A percentile compares a stretch with the other conserved stretches of the same genome.
These are phyloP conservation scores for Zizania latifolia DNA, from an alignment of 176 grass and related monocot genomes.

Conservation along the genomic window DNA sequence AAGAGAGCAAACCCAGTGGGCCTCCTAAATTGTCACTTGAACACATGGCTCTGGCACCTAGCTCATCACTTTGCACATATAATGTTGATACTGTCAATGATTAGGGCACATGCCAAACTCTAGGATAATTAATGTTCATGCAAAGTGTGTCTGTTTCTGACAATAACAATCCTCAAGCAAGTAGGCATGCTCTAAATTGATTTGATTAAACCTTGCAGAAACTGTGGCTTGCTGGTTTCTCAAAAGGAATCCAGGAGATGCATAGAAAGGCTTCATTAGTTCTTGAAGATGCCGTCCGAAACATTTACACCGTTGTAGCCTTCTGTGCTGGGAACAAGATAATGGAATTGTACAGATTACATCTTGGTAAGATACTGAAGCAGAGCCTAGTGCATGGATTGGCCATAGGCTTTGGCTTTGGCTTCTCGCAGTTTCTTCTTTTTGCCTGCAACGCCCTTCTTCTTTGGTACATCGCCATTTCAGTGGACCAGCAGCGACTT, in stretches of 20 bases:
- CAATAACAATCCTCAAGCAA: neutral
- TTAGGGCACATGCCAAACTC: neutral
- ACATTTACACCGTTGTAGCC: conserved; percentile 98
- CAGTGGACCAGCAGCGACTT: conserved; percentile 55
- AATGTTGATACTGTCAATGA: conserved; percentile 3
- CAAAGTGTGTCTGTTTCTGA: neutral
- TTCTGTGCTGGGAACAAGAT: conserved; percentile 99
- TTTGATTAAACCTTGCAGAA: conserved; percentile 57
- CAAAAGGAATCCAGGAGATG: conserved; percentile 99
- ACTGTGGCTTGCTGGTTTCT: conserved; percentile 98
- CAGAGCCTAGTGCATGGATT: conserved; percentile 86
- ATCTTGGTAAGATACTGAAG: conserved; percentile 84
- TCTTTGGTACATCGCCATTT: conserved; percentile 91
- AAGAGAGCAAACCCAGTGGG: neutral
- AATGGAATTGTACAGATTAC: conserved; percentile 87
- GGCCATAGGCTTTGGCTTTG: conserved; percentile 89
- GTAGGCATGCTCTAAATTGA: conserved; percentile 15
- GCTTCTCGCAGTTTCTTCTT: conserved; percentile 95
- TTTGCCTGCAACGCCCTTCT: conserved; percentile 97
- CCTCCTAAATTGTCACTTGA: neutral
- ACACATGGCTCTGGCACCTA: neutral
- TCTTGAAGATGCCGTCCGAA: conserved; percentile 97
- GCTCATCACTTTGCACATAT: neutral
- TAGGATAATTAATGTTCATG: neutral
- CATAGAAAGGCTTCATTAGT: conserved; percentile 97